Base-by-base conservation (phyloP, 164 flowering plant species). In the Houttuynia cordata region DNA sequence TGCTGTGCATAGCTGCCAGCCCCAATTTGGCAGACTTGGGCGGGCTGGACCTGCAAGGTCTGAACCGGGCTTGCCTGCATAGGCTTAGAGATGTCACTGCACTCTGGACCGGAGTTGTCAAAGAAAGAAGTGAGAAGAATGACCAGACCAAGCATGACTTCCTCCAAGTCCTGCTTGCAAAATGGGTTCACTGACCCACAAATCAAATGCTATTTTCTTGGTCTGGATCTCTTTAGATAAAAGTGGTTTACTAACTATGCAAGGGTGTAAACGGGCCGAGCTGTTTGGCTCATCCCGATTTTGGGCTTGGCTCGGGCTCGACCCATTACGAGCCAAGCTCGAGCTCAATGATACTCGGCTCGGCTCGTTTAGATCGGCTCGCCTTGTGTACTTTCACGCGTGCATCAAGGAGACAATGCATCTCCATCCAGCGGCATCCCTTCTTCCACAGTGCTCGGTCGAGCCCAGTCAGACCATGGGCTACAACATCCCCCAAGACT, bases 11-110 rank as follows among this genome's bases (percentile, higher is more conserved):
- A 21, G 60, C 25, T 9, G 8, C 62, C 24, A 24, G 58, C 24
- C 79, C 78, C 10, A 74, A 79, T 62, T 55, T 74, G 0, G 63
- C 71, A 0, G 79, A 79, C 57, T 62, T 67, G 30, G 62, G 59
- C 4, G 63, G 61, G 22, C 61, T 74, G 10, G 82, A 74, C 62
- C 39, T 72, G 30, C 74, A 72, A 23, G 65, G 71, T 56, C 30
- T 68, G 15, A 34, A 55, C 0, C 73, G 66, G 67, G 73, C 67
- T 23, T 25, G 59, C 9, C 23, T 3, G 45, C 69, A 50, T 17
- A 25, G 64, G 15, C 15, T 56, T 24, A 12, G 0, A 15, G 63
- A 50, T 58, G 50, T 70, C 9, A 49, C 22, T 49, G 63, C 24
- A 10, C 25, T 67, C 10, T 78, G 82, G 82, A 68, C 66, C 15